phyloP scores from a whole-genome alignment of 2,329 filamentous ascomycete genomes.

The Dactylellina cionopaga region DNA sequence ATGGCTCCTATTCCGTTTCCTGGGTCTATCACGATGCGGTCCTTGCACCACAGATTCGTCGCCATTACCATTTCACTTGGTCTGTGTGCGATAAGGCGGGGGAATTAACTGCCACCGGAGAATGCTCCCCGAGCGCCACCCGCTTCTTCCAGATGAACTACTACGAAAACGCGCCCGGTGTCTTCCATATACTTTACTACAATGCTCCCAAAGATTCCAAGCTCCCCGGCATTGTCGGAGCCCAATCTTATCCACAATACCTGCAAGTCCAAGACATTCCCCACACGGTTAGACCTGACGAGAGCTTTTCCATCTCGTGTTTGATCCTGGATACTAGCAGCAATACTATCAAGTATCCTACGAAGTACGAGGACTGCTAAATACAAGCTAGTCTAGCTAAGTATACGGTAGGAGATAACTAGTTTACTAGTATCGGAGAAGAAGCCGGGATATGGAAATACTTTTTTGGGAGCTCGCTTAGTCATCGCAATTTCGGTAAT shows the following conservation, averaged over 20 bases:
- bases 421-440: too few relatives aligned
- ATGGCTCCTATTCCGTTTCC: not conserved
- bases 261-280: not conserved
- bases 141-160: slow-evolving; percentile 6
- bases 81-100: slow-evolving; percentile 1
- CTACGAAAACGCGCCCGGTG: slow-evolving; percentile 1
- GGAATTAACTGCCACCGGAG: not conserved
- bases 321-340: not conserved
- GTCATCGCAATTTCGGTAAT: too few relatives aligned
- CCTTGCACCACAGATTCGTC: not conserved
- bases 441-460: too few relatives aligned
- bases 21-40: not conserved
- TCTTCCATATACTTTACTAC: slow-evolving; percentile 1
- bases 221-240: not conserved
- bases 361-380: too few relatives aligned
- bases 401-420: too few relatives aligned
- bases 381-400: too few relatives aligned
- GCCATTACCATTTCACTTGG: slow-evolving; percentile 8
- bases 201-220: not conserved
- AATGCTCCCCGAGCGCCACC: not conserved
- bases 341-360: not conserved
- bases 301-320: not conserved
- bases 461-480: too few relatives aligned
- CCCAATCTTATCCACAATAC: not conserved
- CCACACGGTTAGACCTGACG: not conserved